A percentile compares a stretch with the other conserved stretches of the same genome.
These are phyloP conservation scores for Saturnispora sekii DNA, from an alignment of 805 yeast species.

Conservation along the genomic window DNA sequence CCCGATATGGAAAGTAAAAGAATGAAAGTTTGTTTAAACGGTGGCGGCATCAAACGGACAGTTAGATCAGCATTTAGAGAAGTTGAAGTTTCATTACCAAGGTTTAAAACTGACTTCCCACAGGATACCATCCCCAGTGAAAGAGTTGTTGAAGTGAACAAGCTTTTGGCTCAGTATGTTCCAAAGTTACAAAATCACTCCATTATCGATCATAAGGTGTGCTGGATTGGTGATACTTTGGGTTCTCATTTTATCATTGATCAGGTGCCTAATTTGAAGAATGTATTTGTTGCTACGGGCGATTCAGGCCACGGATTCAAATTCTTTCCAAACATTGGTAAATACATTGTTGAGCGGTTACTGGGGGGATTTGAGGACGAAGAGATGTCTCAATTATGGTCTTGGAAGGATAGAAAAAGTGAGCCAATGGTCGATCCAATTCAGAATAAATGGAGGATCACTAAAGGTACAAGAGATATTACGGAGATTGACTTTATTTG, in stretches of 20 bases:
- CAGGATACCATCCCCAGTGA: slow-evolving; percentile 29
- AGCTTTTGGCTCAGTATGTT: slow-evolving; percentile 23
- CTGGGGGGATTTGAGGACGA: slow-evolving; percentile 19
- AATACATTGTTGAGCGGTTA: slow-evolving; percentile 27
- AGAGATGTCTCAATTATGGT: slow-evolving; percentile 22
- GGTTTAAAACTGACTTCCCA: slow-evolving; percentile 25
- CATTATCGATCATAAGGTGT: slow-evolving; percentile 25
- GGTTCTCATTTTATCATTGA: slow-evolving; percentile 32
- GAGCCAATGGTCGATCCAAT: slow-evolving; percentile 15
- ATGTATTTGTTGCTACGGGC: slow-evolving; percentile 33
- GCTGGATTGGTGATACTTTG: slow-evolving; percentile 32
- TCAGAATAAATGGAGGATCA: slow-evolving; percentile 19
- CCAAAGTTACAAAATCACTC: slow-evolving; percentile 30
- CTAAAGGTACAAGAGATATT: slow-evolving; percentile 12
- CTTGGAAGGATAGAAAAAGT: slow-evolving; percentile 21
- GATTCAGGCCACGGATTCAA: slow-evolving; percentile 39
- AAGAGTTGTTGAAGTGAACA: slow-evolving; percentile 20
- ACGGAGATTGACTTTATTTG: slow-evolving; percentile 11
- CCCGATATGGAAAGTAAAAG: slow-evolving; percentile 32
- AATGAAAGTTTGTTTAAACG: slow-evolving; percentile 31
- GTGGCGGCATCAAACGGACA: slow-evolving; percentile 23
- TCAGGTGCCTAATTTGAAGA: slow-evolving; percentile 23
- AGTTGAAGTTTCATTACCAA: slow-evolving; percentile 26
- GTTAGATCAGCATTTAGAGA: slow-evolving; percentile 11
- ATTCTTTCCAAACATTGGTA: slow-evolving; percentile 36